Base-by-base conservation (phyloP, 2,329 filamentous ascomycete species). In the Dothideomycetes sp. region DNA sequence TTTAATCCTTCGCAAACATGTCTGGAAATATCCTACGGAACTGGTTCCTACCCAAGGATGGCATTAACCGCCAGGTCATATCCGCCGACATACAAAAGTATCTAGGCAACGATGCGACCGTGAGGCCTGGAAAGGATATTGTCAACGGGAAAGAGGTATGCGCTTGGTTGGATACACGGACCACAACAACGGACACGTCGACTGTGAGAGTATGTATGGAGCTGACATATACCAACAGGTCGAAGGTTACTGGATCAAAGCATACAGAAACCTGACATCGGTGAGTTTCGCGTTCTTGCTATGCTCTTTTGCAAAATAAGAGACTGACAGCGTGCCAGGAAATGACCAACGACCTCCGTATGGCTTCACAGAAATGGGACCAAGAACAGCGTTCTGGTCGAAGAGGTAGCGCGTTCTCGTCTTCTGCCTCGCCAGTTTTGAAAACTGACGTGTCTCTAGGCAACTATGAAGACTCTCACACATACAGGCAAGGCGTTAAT, bases 61-160 rank as follows among this genome's bases (percentile, higher is more conserved):
- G 67, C 55, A 71, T 71, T 51, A 64, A 66, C 43, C 55, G 68
- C 52, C 63, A 69, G 55, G 67, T 71, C 55, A 70, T 71, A 48
- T 67, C 66, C 33, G 65, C 66, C 49, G 67, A 71, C 55, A 70
- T 71, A 50, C 66, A 69, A 56, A 62, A 66, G 51, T 70, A 69
- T 50, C 53, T 71, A 43, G 68, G 67, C 39, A 65, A 64, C 46
- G 67, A 71, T 59, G 68, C 68, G 34, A 65, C 67, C 43, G 65
- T 70, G 31, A 61, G 63, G 50, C 68, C 68, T 28, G 67, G 67
- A 34, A 62, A 67, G 43, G 59, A 65, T 51, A 58, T 66, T 57
- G 64, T 69, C 51, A 57, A 44, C 17, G 41, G 36, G 11, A 34
- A 45, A 34, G 41, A 48, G 46, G 46, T 44, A 37, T 27, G 42